A percentile compares a stretch with the other conserved stretches of the same genome.
phyloP scores from a whole-genome alignment of 2,329 filamentous ascomycete species.

The Paracamarosporium sp. region DNA sequence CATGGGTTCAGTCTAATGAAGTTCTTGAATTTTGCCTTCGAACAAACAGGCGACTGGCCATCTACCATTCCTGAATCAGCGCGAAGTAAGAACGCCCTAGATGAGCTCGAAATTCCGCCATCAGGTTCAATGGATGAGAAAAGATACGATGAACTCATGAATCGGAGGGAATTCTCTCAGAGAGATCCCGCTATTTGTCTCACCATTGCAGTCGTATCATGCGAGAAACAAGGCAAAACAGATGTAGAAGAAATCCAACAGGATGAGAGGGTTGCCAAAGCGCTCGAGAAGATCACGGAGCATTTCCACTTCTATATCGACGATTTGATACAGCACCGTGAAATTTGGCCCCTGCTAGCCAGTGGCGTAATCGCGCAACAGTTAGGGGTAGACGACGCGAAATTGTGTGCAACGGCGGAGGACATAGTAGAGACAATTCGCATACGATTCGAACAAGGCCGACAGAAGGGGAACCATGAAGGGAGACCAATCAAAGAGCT shows the following conservation, averaged over 20 bases:
- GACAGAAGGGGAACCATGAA: conserved; percentile 1
- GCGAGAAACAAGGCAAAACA: conserved; percentile 6
- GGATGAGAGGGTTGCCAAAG: conserved; percentile 5
- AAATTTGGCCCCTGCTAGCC: conserved; percentile 6
- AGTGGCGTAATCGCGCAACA: conserved; percentile 4
- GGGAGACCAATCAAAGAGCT: conserved; percentile 7
- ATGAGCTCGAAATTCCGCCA: conserved; percentile 3
- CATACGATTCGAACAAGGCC: conserved; percentile 3
- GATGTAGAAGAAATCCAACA: conserved; percentile 4
- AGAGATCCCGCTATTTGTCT: conserved; percentile 2
- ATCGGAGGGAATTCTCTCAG: not conserved
- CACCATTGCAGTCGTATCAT: conserved; percentile 5
- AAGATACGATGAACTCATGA: conserved; percentile 5
- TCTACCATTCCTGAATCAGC: conserved; percentile 3
- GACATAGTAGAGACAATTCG: conserved; percentile 1
- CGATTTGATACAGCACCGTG: conserved; percentile 1
- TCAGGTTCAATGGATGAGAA: conserved; percentile 3
- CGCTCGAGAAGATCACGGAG: conserved; percentile 2
- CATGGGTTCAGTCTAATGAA: not conserved
- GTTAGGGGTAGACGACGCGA: conserved; percentile 4
- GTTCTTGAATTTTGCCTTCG: conserved; percentile 7
- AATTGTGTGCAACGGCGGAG: conserved; percentile 10
- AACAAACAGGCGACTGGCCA: conserved; percentile 8
- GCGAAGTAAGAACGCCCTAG: conserved; percentile 4
- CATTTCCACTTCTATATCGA: not conserved